These are phyloP conservation scores for Apostasia ramifera DNA, from an alignment of 106 monocot species.

Conservation along the genomic window DNA sequence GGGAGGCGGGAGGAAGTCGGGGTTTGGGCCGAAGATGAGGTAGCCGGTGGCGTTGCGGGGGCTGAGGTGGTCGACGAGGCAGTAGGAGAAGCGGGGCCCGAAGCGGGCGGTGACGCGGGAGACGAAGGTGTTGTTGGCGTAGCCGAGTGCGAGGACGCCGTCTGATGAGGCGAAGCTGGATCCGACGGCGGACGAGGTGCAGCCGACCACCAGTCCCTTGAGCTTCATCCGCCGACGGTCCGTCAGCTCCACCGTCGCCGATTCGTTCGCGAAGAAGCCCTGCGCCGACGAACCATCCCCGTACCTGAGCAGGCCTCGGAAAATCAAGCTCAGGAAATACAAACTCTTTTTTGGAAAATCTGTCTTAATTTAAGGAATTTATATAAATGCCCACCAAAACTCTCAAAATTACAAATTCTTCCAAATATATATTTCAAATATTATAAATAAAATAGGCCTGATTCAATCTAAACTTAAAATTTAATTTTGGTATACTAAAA, in stretches of 20 bases:
- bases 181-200: constrained; percentile 54
- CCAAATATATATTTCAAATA: too few species aligned
- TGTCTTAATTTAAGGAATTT: too few species aligned
- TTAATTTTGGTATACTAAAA: too few species aligned
- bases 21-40: constrained; percentile 67
- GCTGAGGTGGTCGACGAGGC: constrained; percentile 96
- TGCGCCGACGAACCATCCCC: constrained; percentile 45
- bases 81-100: constrained; percentile 83
- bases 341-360: not conserved
- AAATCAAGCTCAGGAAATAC: not conserved
- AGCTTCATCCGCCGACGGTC: constrained; percentile 41
- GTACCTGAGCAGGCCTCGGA: constrained; percentile 31
- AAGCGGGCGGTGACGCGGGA: constrained; percentile 31
- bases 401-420: too few species aligned
- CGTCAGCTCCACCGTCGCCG: constrained; percentile 50
- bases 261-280: constrained; percentile 75
- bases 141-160: constrained; percentile 85
- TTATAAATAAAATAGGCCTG: too few species aligned
- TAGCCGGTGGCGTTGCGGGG: constrained; percentile 65
- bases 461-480: too few species aligned
- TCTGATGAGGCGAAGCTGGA: constrained; percentile 46
- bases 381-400: too few species aligned
- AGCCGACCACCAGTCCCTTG: constrained; percentile 55
- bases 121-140: constrained; percentile 71
- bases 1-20: not conserved